Evolutionary conservation across 225 moss, liverwort and hornwort species (phyloP).

Genomic region (Neckera pumila): DNA sequence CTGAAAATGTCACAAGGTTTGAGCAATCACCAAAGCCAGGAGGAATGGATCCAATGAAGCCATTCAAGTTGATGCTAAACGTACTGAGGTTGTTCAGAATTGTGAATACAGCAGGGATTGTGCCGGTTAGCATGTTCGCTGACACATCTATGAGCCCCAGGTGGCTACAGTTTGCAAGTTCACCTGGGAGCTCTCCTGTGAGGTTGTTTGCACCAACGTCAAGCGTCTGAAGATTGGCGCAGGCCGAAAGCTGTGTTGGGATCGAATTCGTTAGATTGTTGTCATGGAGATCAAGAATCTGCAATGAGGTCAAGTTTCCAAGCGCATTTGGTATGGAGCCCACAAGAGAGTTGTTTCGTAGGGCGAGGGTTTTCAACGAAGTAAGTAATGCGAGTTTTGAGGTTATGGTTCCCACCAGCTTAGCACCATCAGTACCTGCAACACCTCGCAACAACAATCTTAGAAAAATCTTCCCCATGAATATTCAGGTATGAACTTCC

Average conservation of each 20-base stretch:
- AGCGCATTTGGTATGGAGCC: not conserved
- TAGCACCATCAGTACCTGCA: not conserved
- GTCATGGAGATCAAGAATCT: not conserved
- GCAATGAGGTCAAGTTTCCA: not conserved
- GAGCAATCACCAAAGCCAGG: constrained; percentile 13
- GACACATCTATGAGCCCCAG: not conserved
- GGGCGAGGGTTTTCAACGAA: not conserved
- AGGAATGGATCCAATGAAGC: constrained; percentile 13
- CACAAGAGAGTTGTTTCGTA: not conserved
- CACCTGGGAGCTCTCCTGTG: not conserved
- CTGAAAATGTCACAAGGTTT: constrained; percentile 5
- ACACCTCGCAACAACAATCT: not conserved
- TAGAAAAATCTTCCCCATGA: not conserved
- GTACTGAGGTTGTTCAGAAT: constrained; percentile 1
- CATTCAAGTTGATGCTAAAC: constrained; percentile 4
- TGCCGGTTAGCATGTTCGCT: not conserved
- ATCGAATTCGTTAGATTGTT: not conserved
- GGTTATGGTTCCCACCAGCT: not conserved
- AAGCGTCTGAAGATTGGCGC: not conserved
- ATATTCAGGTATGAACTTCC: not conserved
- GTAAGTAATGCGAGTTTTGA: not conserved
- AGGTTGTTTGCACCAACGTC: not conserved
- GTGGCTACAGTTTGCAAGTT: not conserved
- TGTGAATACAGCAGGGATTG: not conserved
- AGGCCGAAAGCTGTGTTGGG: not conserved